phyloP scores from a whole-genome alignment of 2,329 filamentous ascomycete species.

The Aspergillus pseudonomiae region DNA sequence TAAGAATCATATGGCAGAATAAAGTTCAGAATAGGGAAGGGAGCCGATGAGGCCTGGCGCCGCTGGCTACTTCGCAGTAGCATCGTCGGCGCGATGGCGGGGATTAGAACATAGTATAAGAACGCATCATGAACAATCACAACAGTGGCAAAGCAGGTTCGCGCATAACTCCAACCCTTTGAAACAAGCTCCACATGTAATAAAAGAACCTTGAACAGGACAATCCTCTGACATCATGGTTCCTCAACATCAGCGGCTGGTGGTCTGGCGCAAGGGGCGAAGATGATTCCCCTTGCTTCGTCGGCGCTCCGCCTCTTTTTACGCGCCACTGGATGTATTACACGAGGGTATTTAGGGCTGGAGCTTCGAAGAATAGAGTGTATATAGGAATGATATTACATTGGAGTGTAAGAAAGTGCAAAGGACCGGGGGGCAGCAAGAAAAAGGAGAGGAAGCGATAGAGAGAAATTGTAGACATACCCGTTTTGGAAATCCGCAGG shows the following conservation, averaged over 20 bases:
- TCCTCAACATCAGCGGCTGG: conserved; percentile 8
- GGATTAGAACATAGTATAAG: conserved; percentile 5
- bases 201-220: background rate
- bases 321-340: conserved; percentile 1
- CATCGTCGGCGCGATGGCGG: background rate
- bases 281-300: conserved; percentile 8
- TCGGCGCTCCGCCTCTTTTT: background rate
- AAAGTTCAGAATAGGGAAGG: conserved; percentile 1
- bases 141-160: conserved; percentile 7
- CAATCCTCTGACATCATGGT: conserved; percentile 5
- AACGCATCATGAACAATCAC: conserved; percentile 9
- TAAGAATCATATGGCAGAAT: conserved; percentile 14
- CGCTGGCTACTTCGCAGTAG: conserved; percentile 8
- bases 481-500: conserved; percentile 1
- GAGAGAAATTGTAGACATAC: conserved; percentile 8
- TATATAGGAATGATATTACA: background rate
- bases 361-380: background rate
- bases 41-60: background rate
- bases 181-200: background rate
- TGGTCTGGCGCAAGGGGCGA: conserved; percentile 5
- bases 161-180: background rate
- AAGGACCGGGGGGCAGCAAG: background rate
- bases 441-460: background rate
- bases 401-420: background rate
- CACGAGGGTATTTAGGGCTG: conserved; percentile 6